These are phyloP conservation scores for Myxozyma monticola DNA, from an alignment of 805 yeast species.

Conservation along the genomic window DNA sequence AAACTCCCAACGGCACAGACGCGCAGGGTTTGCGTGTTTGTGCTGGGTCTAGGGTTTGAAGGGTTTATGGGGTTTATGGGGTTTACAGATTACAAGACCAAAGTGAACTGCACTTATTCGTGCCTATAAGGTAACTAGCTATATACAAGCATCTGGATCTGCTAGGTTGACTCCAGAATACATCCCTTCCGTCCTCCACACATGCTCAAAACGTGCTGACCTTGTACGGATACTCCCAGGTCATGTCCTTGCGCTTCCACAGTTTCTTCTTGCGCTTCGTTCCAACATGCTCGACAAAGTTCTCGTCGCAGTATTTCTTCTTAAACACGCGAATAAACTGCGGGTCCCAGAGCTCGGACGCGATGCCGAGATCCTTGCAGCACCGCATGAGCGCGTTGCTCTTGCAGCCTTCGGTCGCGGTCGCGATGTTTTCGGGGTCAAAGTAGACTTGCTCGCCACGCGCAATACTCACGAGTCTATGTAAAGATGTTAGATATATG, in stretches of 20 bases:
- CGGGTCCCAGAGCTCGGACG: conserved; percentile 98
- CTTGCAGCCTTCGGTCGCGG: conserved; percentile 96
- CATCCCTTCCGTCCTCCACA: no score
- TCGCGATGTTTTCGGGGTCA: conserved; percentile 80
- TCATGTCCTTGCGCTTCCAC: conserved; percentile 85
- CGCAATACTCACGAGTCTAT: conserved; percentile 73
- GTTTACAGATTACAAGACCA: no score
- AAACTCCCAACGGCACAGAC: no score
- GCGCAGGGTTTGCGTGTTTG: no score
- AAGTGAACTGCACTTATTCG: no score
- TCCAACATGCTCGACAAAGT: conserved; percentile 78
- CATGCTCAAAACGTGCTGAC: no score
- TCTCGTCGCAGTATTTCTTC: conserved; percentile 67
- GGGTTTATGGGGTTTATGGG: no score
- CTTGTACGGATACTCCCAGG: conserved; percentile 81
- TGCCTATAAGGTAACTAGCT: no score
- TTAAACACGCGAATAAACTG: conserved; percentile 73
- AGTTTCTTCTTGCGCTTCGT: conserved; percentile 78
- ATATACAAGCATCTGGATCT: no score
- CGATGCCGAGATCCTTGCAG: conserved; percentile 95
- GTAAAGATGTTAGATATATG: neutral
- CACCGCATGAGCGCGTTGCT: conserved; percentile 97
- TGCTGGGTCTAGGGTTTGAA: no score
- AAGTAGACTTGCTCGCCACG: conserved; percentile 96
- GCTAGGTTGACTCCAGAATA: no score